These are phyloP conservation scores for Leishmania guyanensis DNA, from an alignment of 208 protist genomes.

Conservation along the genomic window DNA sequence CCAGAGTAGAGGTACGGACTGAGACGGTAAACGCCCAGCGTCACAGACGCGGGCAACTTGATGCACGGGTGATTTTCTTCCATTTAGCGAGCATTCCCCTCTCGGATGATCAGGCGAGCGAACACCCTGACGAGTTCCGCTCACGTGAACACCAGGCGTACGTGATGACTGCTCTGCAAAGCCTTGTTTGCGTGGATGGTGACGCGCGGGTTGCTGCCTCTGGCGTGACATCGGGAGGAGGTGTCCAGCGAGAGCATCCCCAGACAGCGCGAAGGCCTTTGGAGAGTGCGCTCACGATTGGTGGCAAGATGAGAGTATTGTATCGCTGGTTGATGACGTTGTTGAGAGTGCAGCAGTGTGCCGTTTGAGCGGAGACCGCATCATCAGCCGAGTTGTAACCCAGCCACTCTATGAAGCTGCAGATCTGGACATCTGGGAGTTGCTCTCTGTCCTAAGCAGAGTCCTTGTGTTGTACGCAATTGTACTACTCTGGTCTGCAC, in stretches of 20 bases:
- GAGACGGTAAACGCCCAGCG: constrained; percentile 54
- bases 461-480: neutral
- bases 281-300: neutral
- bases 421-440: neutral
- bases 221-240: neutral
- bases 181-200: constrained; percentile 44
- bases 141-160: constrained; percentile 26
- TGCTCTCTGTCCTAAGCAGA: neutral
- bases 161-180: constrained; percentile 19
- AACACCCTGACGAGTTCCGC: constrained; percentile 22
- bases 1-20: constrained; percentile 49
- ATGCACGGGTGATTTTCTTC: constrained; percentile 55
- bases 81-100: constrained; percentile 1
- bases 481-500: neutral
- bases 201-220: constrained; percentile 3
- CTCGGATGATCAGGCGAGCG: constrained; percentile 19
- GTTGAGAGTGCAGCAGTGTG: neutral
- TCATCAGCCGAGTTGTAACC: neutral
- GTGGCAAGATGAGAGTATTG: neutral
- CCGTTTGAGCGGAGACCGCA: neutral
- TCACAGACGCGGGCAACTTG: constrained; percentile 35
- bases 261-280: neutral
- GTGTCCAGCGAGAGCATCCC: neutral
- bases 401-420: constrained; percentile 3
- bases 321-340: neutral